phyloP scores from a whole-genome alignment of 495 filamentous ascomycete species.

The Lophiotrema nucula region DNA sequence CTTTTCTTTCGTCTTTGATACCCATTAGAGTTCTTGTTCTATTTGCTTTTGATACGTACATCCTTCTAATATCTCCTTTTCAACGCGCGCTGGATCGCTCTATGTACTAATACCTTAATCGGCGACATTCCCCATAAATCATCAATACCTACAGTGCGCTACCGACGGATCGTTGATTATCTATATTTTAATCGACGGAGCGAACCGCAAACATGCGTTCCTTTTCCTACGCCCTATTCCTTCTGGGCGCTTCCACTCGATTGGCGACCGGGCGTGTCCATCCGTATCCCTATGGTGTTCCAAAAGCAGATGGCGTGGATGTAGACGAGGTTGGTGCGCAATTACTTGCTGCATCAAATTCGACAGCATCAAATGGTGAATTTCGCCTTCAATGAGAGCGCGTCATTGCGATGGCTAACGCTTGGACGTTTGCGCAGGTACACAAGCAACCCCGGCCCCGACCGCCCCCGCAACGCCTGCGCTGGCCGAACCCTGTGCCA shows the following conservation, averaged over 20 bases:
- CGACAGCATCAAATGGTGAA: no score
- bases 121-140: not conserved
- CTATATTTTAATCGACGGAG: not conserved
- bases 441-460: no score
- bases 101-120: not conserved
- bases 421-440: no score
- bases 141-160: no score
- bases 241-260: not conserved
- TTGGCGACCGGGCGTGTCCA: conserved; percentile 4
- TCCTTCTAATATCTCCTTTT: not conserved
- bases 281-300: conserved; percentile 21
- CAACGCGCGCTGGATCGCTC: not conserved
- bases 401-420: no score
- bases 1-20: not conserved
- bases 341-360: not conserved
- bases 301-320: conserved; percentile 2
- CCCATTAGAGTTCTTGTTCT: not conserved
- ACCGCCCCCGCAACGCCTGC: conserved; percentile 16
- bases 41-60: not conserved
- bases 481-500: conserved; percentile 18
- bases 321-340: conserved; percentile 2
- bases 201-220: not conserved
- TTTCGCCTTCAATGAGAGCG: no score
- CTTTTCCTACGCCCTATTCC: not conserved
- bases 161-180: not conserved